Evolutionary conservation across 345 rosid species (phyloP).

Genomic region (Physaria fendleri): DNA sequence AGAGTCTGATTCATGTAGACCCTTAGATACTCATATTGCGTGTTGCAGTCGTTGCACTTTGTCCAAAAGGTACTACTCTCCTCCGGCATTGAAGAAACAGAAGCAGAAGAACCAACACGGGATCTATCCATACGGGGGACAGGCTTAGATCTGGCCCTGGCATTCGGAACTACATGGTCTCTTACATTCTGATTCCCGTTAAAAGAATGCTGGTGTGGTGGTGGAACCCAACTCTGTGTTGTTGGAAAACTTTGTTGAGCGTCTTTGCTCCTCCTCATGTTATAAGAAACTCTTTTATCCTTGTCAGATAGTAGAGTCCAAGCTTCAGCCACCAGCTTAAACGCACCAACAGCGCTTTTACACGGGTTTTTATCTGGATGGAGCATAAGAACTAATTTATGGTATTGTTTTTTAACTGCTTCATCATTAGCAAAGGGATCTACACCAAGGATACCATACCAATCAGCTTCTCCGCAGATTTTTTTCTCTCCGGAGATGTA

Average conservation of each 20-base stretch:
- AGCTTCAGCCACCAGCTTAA: constrained; percentile 63
- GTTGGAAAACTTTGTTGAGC: constrained; percentile 26
- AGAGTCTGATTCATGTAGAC: constrained; percentile 69
- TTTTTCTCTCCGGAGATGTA: constrained; percentile 59
- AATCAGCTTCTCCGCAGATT: constrained; percentile 58
- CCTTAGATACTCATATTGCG: constrained; percentile 74
- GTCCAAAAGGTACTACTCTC: constrained; percentile 81
- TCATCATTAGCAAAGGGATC: constrained; percentile 62
- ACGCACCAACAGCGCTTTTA: constrained; percentile 85
- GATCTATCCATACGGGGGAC: constrained; percentile 20
- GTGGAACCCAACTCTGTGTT: constrained; percentile 32
- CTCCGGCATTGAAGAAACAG: constrained; percentile 29
- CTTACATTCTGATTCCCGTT: constrained; percentile 43
- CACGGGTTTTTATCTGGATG: constrained; percentile 93
- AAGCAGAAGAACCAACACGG: constrained; percentile 20
- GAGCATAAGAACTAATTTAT: constrained; percentile 59
- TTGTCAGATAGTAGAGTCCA: constrained; percentile 74
- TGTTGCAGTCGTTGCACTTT: constrained; percentile 60
- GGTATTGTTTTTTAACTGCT: constrained; percentile 53
- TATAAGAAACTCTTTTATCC: constrained; percentile 56
- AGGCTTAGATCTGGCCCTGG: constrained; percentile 24
- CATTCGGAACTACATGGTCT: constrained; percentile 24
- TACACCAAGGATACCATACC: constrained; percentile 72
- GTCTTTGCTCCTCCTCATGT: constrained; percentile 43
- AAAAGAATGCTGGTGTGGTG: constrained; percentile 30